A percentile compares a stretch with the other conserved stretches of the same genome.
These are phyloP conservation scores for Phytophthora melonis DNA, from an alignment of 352 stramenopile genomes.

Conservation along the genomic window DNA sequence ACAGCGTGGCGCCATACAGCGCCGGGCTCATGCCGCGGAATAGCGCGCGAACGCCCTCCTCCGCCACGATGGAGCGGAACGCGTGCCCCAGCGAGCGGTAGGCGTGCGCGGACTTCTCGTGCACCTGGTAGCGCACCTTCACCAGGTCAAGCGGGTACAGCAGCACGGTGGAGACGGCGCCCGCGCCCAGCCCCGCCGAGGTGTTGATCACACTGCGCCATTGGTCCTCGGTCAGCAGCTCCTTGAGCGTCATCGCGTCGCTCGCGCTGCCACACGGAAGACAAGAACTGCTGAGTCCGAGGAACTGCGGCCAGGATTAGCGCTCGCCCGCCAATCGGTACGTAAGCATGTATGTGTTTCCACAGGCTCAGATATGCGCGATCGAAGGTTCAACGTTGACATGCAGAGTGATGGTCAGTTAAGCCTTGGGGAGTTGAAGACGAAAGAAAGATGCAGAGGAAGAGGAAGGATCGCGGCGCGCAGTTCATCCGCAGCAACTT, in stretches of 20 bases:
- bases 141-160: slow-evolving; percentile 98
- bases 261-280: neutral
- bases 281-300: slow-evolving; percentile 2
- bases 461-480: slow-evolving; percentile 42
- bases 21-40: slow-evolving; percentile 96
- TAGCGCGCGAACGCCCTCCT: slow-evolving; percentile 90
- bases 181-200: slow-evolving; percentile 74
- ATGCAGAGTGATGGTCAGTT: slow-evolving; percentile 32
- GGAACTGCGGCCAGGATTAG: slow-evolving; percentile 27
- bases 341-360: slow-evolving; percentile 13
- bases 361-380: slow-evolving; percentile 18
- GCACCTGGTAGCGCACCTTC: slow-evolving; percentile 97
- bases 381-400: slow-evolving; percentile 35
- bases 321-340: neutral
- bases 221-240: slow-evolving; percentile 68
- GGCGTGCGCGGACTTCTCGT: slow-evolving; percentile 82
- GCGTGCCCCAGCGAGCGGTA: slow-evolving; percentile 79
- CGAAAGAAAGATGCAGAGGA: slow-evolving; percentile 9
- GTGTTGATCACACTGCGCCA: slow-evolving; percentile 77
- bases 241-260: slow-evolving; percentile 44
- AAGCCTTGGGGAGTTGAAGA: neutral
- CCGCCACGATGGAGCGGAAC: slow-evolving; percentile 77
- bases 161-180: slow-evolving; percentile 81
- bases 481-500: slow-evolving; percentile 77
- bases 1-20: slow-evolving; percentile 95